A percentile compares a stretch with the other conserved stretches of the same genome.
Evolutionary conservation across 1,284 basidiomycete species (phyloP).

Genomic region (Tausonia pullulans): DNA sequence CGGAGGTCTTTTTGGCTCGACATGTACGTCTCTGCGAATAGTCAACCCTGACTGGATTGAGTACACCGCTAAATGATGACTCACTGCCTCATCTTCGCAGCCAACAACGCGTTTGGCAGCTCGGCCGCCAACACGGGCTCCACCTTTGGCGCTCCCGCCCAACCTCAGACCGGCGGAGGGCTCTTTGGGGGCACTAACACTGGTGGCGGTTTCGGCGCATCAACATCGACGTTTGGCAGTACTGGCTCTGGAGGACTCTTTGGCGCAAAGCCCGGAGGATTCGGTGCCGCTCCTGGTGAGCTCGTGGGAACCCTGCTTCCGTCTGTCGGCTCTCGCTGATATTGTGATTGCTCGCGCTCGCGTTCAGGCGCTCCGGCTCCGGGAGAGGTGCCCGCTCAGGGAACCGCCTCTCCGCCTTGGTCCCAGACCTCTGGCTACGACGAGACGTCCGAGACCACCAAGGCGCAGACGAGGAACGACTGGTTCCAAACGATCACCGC

Average conservation of each 20-base stretch:
- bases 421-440: neutral
- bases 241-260: neutral
- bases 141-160: constrained; percentile 18
- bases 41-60: no score
- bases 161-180: constrained; percentile 15
- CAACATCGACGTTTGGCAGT: neutral
- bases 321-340: neutral
- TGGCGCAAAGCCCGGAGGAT: neutral
- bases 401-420: constrained; percentile 7
- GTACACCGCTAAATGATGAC: no score
- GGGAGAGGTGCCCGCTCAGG: constrained; percentile 6
- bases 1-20: constrained; percentile 6
- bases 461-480: constrained; percentile 16
- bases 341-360: no score
- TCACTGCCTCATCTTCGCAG: no score
- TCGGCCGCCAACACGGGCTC: constrained; percentile 9
- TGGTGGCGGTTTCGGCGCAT: constrained; percentile 9
- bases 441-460: no score
- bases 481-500: constrained; percentile 29
- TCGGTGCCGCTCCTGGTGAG: neutral
- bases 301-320: constrained; percentile 8
- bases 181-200: constrained; percentile 7
- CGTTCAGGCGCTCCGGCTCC: neutral
- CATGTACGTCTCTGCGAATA: neutral
- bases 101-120: constrained; percentile 10